Evolutionary conservation across 2,329 filamentous ascomycete species (phyloP), one percentile per base, ranked within the genome.

Genomic region (Penicillium sp.): DNA sequence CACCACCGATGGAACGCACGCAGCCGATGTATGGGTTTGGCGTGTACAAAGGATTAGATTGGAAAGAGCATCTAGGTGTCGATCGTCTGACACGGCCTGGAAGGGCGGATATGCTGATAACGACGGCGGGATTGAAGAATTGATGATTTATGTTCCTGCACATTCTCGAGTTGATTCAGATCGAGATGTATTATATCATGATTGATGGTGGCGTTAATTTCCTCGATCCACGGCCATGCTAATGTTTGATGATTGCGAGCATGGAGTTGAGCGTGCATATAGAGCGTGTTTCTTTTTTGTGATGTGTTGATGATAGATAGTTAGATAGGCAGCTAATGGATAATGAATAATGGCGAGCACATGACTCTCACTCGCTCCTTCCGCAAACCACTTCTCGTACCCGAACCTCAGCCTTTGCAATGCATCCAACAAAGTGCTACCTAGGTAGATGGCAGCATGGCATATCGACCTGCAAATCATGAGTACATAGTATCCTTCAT

Each of bases 1-100:
- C 72, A 0, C 71, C 74, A 0, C 71, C 71, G 0, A 70, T 70
- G 1, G 74, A 75, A 42, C 66, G 69, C 16, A 61, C 69, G 5
- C 60, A 67, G 45, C 66, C 77, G 8, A 72, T 72, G 51, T 87
- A 83, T 62, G 81, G 78, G 0, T 83, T 85, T 64, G 83, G 82
- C 1, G 75, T 83, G 18, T 83, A 81, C 60, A 70, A 78, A 2
- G 84, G 83, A 0, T 74, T 82, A 24, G 83, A 86, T 65, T 83
- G 83, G 1, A 77, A 77, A 56, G 82, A 85, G 62, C 82, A 82
- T 66, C 69, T 84, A 11, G 83, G 83, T 0, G 79, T 87, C 60
- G 83, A 86, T 66, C 78, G 82, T 16, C 72, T 84, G 40, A 68
- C 74, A 51, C 70, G 77, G 43, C 70, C 72, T 30, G 69, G 73